phyloP scores from a whole-genome alignment of 2,329 filamentous ascomycete genomes.

The Corniculantispora saksenae region DNA sequence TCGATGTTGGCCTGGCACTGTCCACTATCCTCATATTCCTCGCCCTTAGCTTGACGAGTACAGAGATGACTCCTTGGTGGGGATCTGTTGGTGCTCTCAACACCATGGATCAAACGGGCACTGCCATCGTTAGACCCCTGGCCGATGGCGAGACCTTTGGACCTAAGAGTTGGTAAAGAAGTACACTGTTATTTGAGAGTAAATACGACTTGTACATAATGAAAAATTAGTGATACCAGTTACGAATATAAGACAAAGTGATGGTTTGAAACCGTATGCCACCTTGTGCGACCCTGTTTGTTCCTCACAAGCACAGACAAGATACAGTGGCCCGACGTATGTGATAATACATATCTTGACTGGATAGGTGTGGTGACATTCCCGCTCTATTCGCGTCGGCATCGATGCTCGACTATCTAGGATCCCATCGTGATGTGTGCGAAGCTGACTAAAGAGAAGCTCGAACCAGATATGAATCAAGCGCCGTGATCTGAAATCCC shows the following conservation, averaged over 20 bases:
- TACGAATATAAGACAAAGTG: not conserved
- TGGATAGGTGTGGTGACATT: no score
- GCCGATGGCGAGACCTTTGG: constrained; percentile 30
- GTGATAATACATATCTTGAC: no score
- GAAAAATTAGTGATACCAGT: not conserved
- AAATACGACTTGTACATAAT: not conserved
- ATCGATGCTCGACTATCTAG: no score
- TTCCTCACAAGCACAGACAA: not conserved
- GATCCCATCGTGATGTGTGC: no score
- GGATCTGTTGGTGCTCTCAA: constrained; percentile 39
- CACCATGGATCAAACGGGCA: constrained; percentile 31
- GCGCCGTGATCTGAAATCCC: no score
- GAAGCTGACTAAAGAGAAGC: no score
- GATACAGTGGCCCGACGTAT: no score
- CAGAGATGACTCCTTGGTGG: constrained; percentile 49
- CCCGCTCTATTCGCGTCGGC: no score
- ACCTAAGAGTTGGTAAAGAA: constrained; percentile 26
- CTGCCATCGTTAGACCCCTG: constrained; percentile 28
- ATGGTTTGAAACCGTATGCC: not conserved
- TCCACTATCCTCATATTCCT: constrained; percentile 52
- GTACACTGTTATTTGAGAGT: not conserved
- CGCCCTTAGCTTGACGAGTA: constrained; percentile 44
- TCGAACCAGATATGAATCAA: no score
- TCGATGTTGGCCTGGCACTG: constrained; percentile 56
- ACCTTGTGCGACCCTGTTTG: not conserved